Conservation (phyloP, 352 stramenopile genomes). For the Phytophthora tentaculata region DNA sequence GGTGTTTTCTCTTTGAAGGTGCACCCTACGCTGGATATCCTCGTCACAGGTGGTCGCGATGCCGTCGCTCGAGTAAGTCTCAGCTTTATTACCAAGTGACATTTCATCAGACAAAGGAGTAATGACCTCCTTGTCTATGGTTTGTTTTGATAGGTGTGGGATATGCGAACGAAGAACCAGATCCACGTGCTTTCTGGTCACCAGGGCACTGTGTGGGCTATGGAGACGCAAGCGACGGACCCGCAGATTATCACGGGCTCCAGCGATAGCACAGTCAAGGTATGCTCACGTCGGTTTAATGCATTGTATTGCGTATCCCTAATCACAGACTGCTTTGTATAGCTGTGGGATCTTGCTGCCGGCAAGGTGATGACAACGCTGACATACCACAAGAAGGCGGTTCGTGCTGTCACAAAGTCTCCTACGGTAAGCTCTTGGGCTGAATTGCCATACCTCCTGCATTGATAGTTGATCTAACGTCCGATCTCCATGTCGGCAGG, state of each 20-base stretch:
- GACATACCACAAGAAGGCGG: slow-evolving; percentile 99
- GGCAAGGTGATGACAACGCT: slow-evolving; percentile 98
- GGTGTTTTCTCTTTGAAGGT: slow-evolving; percentile 98
- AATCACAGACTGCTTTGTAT: slow-evolving; percentile 3
- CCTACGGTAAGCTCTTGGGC: slow-evolving; percentile 57
- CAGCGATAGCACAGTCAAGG: slow-evolving; percentile 96
- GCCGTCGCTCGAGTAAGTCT: slow-evolving; percentile 77
- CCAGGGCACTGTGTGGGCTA: slow-evolving; percentile 94
- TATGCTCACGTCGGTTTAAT: slow-evolving; percentile 23
- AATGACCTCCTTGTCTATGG: slow-evolving; percentile 3
- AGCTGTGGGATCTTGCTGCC: slow-evolving; percentile 98
- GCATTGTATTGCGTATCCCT: not conserved
- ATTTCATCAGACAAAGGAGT: slow-evolving; percentile 40
- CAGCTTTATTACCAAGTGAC: slow-evolving; percentile 44
- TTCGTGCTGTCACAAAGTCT: slow-evolving; percentile 93
- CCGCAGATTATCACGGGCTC: slow-evolving; percentile 94
- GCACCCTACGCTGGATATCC: slow-evolving; percentile 98
- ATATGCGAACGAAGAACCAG: slow-evolving; percentile 99
- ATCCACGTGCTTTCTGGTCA: slow-evolving; percentile 98
- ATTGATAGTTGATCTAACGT: not conserved
- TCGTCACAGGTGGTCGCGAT: slow-evolving; percentile 97
- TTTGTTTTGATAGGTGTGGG: slow-evolving; percentile 90
- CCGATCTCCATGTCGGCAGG: slow-evolving; percentile 38
- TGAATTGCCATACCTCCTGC: not conserved
- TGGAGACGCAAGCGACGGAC: slow-evolving; percentile 97